Conservation (phyloP, 176 grass and related monocot species). For the Aegilops umbellulata region DNA sequence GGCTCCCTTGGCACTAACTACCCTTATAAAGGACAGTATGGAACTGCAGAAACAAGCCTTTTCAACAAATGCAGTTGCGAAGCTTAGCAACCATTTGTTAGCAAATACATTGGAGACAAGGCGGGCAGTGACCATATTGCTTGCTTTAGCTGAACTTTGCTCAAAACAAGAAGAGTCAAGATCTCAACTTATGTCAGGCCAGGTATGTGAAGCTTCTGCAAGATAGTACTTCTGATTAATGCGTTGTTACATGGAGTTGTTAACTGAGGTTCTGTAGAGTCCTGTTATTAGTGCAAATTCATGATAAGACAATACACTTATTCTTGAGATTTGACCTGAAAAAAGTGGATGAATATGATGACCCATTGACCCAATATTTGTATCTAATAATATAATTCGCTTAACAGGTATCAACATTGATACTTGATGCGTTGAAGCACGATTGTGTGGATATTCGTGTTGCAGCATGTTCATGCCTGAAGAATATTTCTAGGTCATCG, state of each 20-base stretch:
- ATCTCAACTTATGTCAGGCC: slow-evolving; percentile 67
- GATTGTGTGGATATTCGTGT: slow-evolving; percentile 72
- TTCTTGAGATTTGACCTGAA: background rate
- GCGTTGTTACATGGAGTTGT: background rate
- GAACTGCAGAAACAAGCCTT: slow-evolving; percentile 88
- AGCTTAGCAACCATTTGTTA: slow-evolving; percentile 67
- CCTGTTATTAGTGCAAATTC: slow-evolving; percentile 19
- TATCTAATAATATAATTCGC: slow-evolving; percentile 3
- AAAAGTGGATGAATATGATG: slow-evolving; percentile 6
- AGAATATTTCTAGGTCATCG: slow-evolving; percentile 91
- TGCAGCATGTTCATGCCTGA: slow-evolving; percentile 87
- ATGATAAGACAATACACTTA: background rate
- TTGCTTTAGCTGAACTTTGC: slow-evolving; percentile 89
- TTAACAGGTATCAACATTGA: slow-evolving; percentile 66
- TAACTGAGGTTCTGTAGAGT: slow-evolving; percentile 14
- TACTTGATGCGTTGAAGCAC: slow-evolving; percentile 86
- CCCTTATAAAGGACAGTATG: slow-evolving; percentile 72
- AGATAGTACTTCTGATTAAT: background rate
- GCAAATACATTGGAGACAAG: slow-evolving; percentile 56
- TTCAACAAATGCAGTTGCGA: slow-evolving; percentile 69
- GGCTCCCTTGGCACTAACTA: slow-evolving; percentile 84
- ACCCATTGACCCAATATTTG: slow-evolving; percentile 7
- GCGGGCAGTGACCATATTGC: slow-evolving; percentile 77
- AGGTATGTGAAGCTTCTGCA: slow-evolving; percentile 36
- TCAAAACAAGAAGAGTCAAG: slow-evolving; percentile 83